These are phyloP conservation scores for Cystobasidium slooffiae DNA, from an alignment of 1,284 basidiomycete species.

Conservation along the genomic window DNA sequence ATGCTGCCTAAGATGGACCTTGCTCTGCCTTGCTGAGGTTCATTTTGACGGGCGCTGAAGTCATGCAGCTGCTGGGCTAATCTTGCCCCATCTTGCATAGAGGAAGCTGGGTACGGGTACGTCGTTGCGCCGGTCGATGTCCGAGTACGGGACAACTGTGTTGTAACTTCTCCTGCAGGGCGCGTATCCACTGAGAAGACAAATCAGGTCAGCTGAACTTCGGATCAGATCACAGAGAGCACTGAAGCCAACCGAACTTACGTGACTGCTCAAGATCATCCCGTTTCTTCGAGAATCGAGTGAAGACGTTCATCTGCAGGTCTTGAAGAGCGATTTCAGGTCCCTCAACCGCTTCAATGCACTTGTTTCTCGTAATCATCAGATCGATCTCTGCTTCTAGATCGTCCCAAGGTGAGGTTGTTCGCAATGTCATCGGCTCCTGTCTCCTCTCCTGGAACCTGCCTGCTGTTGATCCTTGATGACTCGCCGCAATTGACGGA, in stretches of 20 bases:
- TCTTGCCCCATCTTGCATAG: background rate
- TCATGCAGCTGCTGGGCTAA: conserved; percentile 19
- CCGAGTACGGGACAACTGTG: background rate
- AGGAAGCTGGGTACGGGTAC: conserved; percentile 31
- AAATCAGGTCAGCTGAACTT: background rate
- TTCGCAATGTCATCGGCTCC: conserved; percentile 26
- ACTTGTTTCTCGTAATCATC: conserved; percentile 80
- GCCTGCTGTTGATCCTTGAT: conserved; percentile 21
- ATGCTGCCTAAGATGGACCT: conserved; percentile 35
- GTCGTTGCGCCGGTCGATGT: conserved; percentile 5
- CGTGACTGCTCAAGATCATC: conserved; percentile 31
- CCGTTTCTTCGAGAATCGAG: conserved; percentile 35
- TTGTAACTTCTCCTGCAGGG: background rate
- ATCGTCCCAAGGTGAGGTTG: conserved; percentile 40
- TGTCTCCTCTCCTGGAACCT: conserved; percentile 5
- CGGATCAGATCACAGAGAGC: background rate
- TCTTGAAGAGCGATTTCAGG: conserved; percentile 78
- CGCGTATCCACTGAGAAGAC: conserved; percentile 6
- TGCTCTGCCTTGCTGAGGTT: conserved; percentile 23
- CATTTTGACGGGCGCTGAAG: conserved; percentile 3
- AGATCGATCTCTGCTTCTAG: conserved; percentile 83
- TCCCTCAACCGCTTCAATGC: conserved; percentile 84
- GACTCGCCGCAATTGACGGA: conserved; percentile 24
- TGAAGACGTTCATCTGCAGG: conserved; percentile 69
- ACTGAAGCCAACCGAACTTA: background rate